Conservation (phyloP, 2,329 filamentous ascomycete species). For the Berkeleyomyces basicola region DNA sequence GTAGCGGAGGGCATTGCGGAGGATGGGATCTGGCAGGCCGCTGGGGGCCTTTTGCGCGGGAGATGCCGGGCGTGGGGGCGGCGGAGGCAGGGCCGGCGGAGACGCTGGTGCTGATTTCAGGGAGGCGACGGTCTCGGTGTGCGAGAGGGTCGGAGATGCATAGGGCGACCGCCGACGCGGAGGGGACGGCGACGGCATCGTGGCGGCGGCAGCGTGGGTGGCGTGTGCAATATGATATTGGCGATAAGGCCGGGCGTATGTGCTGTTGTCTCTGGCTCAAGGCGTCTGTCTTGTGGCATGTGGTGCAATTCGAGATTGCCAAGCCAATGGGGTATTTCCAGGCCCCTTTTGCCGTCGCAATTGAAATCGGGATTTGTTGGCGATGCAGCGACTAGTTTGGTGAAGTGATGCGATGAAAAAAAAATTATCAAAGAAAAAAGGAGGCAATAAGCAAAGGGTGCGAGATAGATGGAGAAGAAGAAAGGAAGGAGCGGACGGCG, state of each 20-base stretch:
- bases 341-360: background rate
- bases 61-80: constrained; percentile 6
- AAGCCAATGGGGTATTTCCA: background rate
- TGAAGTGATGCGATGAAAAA: background rate
- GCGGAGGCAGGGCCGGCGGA: background rate
- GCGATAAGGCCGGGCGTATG: background rate
- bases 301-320: background rate
- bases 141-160: constrained; percentile 2
- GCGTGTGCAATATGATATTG: background rate
- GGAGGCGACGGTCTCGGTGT: constrained; percentile 4
- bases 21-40: constrained; percentile 42
- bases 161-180: background rate
- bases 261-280: background rate
- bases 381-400: too few relatives aligned
- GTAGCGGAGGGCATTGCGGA: constrained; percentile 75
- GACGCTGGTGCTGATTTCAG: background rate
- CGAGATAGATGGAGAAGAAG: background rate
- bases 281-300: background rate
- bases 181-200: constrained; percentile 5
- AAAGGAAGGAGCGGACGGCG: background rate
- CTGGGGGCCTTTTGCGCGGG: background rate
- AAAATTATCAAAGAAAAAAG: background rate
- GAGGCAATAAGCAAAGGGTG: background rate
- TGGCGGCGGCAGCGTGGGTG: background rate
- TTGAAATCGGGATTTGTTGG: background rate